Evolutionary conservation across 495 filamentous ascomycete genomes (phyloP), one percentile per base, ranked within the genome.

Genomic region (Achaetomiella virescens): DNA sequence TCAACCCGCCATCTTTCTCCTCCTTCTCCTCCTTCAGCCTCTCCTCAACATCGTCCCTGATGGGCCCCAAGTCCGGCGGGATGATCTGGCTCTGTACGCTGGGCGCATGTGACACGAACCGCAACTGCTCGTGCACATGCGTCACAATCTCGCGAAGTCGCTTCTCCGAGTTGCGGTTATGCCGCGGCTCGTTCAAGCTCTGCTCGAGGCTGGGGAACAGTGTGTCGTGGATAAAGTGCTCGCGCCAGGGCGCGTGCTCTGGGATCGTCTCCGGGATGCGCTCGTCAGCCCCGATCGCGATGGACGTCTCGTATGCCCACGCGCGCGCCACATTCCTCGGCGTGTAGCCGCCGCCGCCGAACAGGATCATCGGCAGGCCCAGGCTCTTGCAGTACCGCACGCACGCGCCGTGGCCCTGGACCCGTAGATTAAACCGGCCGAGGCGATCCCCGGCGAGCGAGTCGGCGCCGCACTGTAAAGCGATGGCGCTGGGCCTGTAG

Each of bases 301-400:
- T 85, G 55, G 87, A 85, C 18, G 93, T 98, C 74, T 98, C 93
- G 72, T 95, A 90, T 36, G 91, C 88, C 93, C 93, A 98, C 44
- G 90, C 87, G 47, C 95, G 86, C 12, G 92, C 93, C 22, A 98
- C 93, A 63, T 98, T 98, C 44, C 92, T 83, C 9, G 93, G 89
- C n/a, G 93, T 98, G 73, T 98, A 98, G 12, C 93, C 93, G 51
- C 93, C 93, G 37, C 93, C 93, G 24, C 93, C 93, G 55, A 97
- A 85, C 61, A 98, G 81, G 47, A 98, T 81, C 44, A 97, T 74
- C 22, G 91, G 93, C 0, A 93, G 71, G 17, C 78, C 74, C 57
- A 89, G 80, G 21, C 73, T 82, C 68, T 96, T 96, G 66, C 88
- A 87, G 67, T 84, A 96, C 40, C 83, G 82, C 58, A 97, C 88